Base-by-base conservation (phyloP, 345 rosid genomes). In the Boechera stricta region DNA sequence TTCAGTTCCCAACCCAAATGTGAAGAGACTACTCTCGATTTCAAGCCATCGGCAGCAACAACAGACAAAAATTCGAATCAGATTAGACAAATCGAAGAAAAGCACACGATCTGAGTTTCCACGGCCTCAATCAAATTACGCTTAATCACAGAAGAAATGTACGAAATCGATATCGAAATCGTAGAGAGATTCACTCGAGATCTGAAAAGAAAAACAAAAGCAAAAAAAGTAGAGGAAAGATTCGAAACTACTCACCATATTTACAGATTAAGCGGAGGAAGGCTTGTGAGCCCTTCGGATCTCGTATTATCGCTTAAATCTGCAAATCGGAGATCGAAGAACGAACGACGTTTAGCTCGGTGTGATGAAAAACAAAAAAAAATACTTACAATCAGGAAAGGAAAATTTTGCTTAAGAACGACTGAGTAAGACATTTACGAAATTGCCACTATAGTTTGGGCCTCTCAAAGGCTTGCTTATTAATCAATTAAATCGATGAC, bases 311-410 rank as follows among this genome's bases (percentile, higher is more conserved):
- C 73, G 72, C 77, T 38, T 65, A 66, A 58, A 57, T 72, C 73
- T 72, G 68, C 36, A 59, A 64, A 77, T 77, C 77, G 68, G 73
- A 64, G 81, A 77, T 71, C 80, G 76, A 56, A 64, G 64, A 52
- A 67, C 24, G 69, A 69, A 77, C 61, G 54, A 56, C 72, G 81
- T 64, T 42, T 58, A 77, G 76, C 76, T 71, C 26, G 71, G 61
- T 64, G 62, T 71, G 72, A 57, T 77, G 45, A 5, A 13, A 31
- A 21, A 11, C 7, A 32, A 21, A 32, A 32, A 32, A 44, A 21
- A 21, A 21, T 21, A 36, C 51, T 77, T 41, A 45, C 55, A 76
- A 54, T 24, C 54, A 60, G 64, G 38, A 26, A 62, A 4, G 0
- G 10, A 7, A 39, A 8, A 21, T 24, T 77, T 77, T 64, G 67